Conservation (phyloP, 108 stramenopile genomes). For the Mayamaea pseudoterrestris region DNA sequence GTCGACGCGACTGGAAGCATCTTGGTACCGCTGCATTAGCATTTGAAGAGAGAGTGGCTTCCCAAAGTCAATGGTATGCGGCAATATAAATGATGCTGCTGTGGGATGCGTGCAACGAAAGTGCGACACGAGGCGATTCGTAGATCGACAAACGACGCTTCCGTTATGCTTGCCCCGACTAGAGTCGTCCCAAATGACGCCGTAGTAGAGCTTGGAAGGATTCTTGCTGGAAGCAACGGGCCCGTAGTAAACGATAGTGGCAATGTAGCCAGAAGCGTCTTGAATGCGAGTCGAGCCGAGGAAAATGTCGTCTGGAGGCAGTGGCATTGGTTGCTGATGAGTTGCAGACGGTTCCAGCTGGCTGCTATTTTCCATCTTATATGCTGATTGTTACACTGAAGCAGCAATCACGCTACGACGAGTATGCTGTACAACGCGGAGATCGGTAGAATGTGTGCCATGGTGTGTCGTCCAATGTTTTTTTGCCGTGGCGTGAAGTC, state of each 20-base stretch:
- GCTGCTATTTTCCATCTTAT: no score
- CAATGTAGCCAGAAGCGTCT: slow-evolving; percentile 71
- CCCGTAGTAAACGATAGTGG: slow-evolving; percentile 78
- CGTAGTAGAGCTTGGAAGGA: slow-evolving; percentile 57
- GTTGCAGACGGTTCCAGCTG: no score
- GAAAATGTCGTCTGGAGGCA: no score
- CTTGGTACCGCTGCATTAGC: slow-evolving; percentile 51
- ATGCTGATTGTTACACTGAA: no score
- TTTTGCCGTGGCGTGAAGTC: no score
- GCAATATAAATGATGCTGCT: slow-evolving; percentile 59
- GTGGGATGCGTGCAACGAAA: slow-evolving; percentile 52
- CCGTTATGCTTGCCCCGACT: slow-evolving; percentile 86
- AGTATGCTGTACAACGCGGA: no score
- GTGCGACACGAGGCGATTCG: slow-evolving; percentile 61
- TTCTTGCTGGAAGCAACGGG: slow-evolving; percentile 81
- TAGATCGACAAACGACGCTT: slow-evolving; percentile 55
- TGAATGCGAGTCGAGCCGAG: slow-evolving; percentile 50
- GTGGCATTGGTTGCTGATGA: no score
- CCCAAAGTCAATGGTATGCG: slow-evolving; percentile 44
- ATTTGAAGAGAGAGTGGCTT: slow-evolving; percentile 34
- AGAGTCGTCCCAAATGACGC: slow-evolving; percentile 79
- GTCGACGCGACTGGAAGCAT: slow-evolving; percentile 5
- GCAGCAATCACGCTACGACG: no score
- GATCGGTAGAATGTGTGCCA: no score
- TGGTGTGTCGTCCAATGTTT: no score